Conservation (phyloP, 306 rosid genomes). For the Trichosanthes truncata region DNA sequence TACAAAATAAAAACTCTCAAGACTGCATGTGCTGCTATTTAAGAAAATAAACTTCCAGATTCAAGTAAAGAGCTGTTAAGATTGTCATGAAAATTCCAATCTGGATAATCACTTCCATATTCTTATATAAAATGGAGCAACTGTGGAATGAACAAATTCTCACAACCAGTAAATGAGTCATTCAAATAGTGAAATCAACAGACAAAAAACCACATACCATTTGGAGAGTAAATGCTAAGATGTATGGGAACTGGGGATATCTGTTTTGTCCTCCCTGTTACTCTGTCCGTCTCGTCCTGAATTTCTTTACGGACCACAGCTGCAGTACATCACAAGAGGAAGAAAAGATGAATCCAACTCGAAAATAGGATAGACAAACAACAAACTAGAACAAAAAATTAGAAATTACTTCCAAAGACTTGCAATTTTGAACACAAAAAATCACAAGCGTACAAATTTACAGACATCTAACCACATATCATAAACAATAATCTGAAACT, state of each 20-base stretch:
- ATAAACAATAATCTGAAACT: not conserved
- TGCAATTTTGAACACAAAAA: not conserved
- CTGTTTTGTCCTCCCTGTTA: slow-evolving; percentile 75
- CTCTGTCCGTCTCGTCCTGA: slow-evolving; percentile 89
- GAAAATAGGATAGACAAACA: not conserved
- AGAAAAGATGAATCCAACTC: not conserved
- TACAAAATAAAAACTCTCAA: not conserved
- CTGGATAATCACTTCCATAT: not conserved
- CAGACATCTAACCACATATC: not conserved
- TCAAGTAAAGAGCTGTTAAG: not conserved
- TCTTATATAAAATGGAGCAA: not conserved
- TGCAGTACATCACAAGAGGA: slow-evolving; percentile 16
- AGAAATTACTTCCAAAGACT: not conserved
- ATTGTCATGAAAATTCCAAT: not conserved
- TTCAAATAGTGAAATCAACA: not conserved
- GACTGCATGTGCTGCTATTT: not conserved
- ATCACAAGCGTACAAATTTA: not conserved
- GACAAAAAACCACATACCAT: slow-evolving; percentile 39
- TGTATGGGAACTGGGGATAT: slow-evolving; percentile 94
- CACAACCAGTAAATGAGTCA: not conserved
- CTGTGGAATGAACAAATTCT: not conserved
- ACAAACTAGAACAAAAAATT: not conserved
- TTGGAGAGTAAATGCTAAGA: slow-evolving; percentile 91
- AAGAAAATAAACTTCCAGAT: not conserved
- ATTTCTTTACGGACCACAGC: slow-evolving; percentile 83